phyloP scores from a whole-genome alignment of 768 basidiomycete genomes.

The Tephrocybe rancida region DNA sequence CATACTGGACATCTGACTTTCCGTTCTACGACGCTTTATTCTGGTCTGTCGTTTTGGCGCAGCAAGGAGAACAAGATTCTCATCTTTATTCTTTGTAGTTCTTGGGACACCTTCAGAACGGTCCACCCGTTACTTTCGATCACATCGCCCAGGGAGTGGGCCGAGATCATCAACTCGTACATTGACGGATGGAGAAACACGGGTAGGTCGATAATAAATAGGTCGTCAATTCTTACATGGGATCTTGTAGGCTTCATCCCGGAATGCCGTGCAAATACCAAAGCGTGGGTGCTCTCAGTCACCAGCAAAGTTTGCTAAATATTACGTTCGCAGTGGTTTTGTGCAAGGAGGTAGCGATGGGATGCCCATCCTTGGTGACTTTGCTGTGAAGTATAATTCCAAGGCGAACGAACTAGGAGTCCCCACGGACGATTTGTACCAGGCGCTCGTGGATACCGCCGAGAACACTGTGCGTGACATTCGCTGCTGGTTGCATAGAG shows the following conservation, averaged over 20 bases:
- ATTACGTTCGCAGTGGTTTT: conserved; percentile 35
- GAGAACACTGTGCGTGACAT: conserved; percentile 44
- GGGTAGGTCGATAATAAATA: conserved; percentile 23
- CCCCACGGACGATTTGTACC: conserved; percentile 46
- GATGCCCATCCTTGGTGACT: conserved; percentile 56
- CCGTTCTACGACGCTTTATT: conserved; percentile 56
- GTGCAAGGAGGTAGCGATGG: conserved; percentile 53
- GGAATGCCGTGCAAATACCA: conserved; percentile 52
- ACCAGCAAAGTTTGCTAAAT: background rate
- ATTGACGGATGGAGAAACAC: conserved; percentile 54
- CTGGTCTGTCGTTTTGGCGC: conserved; percentile 33
- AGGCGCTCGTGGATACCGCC: conserved; percentile 51
- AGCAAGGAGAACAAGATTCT: background rate
- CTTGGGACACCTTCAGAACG: conserved; percentile 58
- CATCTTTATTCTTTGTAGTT: conserved; percentile 29
- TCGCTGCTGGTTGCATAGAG: conserved; percentile 8
- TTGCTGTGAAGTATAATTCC: conserved; percentile 46
- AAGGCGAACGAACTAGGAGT: conserved; percentile 41
- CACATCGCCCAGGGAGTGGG: conserved; percentile 46
- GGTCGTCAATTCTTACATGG: background rate
- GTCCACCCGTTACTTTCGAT: conserved; percentile 52
- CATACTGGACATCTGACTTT: conserved; percentile 47
- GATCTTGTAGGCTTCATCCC: conserved; percentile 44
- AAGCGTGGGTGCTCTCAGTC: conserved; percentile 33
- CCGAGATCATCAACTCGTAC: conserved; percentile 48